Evolutionary conservation across 306 rosid genomes (phyloP).

Genomic region (Rubus parviflorus): DNA sequence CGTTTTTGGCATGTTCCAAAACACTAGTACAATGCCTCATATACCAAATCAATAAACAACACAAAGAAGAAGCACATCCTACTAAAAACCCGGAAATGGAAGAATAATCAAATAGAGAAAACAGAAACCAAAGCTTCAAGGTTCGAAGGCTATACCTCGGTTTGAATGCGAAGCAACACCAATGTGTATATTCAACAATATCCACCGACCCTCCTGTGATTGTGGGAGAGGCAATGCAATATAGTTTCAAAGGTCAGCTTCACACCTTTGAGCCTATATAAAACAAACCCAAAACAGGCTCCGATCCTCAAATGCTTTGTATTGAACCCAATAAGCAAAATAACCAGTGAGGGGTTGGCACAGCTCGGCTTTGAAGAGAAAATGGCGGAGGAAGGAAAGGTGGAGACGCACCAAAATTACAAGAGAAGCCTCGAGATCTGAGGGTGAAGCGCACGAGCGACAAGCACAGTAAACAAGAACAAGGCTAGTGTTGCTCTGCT

Average conservation of each 20-base stretch:
- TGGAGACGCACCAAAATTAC: not conserved
- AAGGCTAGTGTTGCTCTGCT: constrained; percentile 21
- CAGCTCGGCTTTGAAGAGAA: constrained; percentile 34
- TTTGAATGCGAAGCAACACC: constrained; percentile 40
- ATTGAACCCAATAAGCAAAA: constrained; percentile 27
- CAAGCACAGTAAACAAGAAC: constrained; percentile 52
- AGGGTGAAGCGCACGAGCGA: constrained; percentile 55
- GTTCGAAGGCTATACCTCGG: constrained; percentile 40
- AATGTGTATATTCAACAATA: constrained; percentile 36
- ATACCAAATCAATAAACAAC: constrained; percentile 24
- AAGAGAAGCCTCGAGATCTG: constrained; percentile 62
- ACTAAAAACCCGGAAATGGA: constrained; percentile 30
- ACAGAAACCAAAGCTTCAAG: constrained; percentile 37
- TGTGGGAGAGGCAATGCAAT: constrained; percentile 28
- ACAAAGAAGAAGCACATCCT: constrained; percentile 17
- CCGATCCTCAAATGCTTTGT: constrained; percentile 52
- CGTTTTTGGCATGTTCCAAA: constrained; percentile 38
- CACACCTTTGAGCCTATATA: constrained; percentile 30
- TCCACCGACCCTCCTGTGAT: constrained; percentile 63
- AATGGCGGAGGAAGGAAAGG: constrained; percentile 64
- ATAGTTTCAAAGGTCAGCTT: constrained; percentile 36
- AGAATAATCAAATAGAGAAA: constrained; percentile 42
- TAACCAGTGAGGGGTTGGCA: constrained; percentile 6
- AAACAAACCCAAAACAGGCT: constrained; percentile 21
- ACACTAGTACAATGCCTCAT: constrained; percentile 4